Conservation (phyloP, 495 filamentous ascomycete species). For the Aspergillus asperescens region DNA sequence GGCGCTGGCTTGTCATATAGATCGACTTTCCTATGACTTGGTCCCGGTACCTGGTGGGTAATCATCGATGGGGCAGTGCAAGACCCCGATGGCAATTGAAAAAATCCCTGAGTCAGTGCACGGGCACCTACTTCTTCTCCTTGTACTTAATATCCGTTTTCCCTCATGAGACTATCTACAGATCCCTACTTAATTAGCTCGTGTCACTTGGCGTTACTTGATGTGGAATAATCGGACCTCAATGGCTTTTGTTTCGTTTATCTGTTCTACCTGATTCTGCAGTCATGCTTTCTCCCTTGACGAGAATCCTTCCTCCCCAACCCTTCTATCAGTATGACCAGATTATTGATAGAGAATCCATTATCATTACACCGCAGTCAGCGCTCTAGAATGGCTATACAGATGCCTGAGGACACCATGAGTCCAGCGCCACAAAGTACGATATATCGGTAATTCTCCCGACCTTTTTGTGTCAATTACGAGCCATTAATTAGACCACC, state of each 20-base stretch:
- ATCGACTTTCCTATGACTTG: background rate
- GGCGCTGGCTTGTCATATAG: background rate
- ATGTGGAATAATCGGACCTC: background rate
- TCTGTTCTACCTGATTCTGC: background rate
- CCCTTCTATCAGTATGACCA: background rate
- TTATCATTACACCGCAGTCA: background rate
- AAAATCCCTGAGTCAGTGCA: background rate
- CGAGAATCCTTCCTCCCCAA: background rate
- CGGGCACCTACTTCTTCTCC: background rate
- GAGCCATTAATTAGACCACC: no score
- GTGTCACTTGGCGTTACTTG: background rate
- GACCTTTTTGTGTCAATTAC: no score
- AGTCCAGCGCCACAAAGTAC: no score
- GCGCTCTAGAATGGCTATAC: no score
- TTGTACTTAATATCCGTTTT: conserved; percentile 5
- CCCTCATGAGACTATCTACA: background rate
- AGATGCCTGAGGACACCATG: no score
- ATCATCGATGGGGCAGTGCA: background rate
- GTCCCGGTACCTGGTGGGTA: background rate
- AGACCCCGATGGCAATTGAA: background rate
- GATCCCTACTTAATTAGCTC: conserved; percentile 1
- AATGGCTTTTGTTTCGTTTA: background rate
- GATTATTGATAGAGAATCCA: conserved; percentile 2
- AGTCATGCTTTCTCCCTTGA: background rate
- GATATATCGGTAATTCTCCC: no score